Evolutionary conservation across 345 rosid species (phyloP), one percentile per base, ranked within the genome.

Genomic region (Bretschneidera sinensis): DNA sequence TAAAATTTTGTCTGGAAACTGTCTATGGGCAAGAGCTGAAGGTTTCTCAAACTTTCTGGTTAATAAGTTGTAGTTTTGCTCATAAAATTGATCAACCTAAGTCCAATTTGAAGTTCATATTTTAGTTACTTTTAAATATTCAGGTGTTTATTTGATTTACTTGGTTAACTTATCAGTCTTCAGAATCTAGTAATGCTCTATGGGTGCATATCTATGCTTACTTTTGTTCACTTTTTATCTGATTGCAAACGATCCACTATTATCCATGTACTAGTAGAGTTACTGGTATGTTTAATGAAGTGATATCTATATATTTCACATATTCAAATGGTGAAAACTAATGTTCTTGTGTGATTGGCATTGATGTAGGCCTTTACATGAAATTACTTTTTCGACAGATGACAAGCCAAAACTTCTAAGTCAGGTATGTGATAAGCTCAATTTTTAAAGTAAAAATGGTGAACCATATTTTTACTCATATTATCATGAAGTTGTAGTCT

Each of bases 361-460:
- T 48, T 74, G 76, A 55, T 74, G 73, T 60, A 94, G 99, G 84
- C 89, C 97, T 66, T 76, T 94, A 95, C 99, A 94, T 72, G 99
- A 94, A 78, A 80, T 94, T 31, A 89, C 99, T 10, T 89, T 89
- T 68, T 86, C 96, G 56, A 72, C 96, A 10, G 86, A 84, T 52
- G 95, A 94, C 88, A 94, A 86, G 78, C 99, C 96, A 69, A 89
- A 85, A 67, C 99, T 89, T 73, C 90, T 94, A 52, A 87, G 91
- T 82, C 95, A 87, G 97, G 99, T 86, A 74, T 60, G 34, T 47
- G 24, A 67, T 68, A n/a, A n/a, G 21, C 59, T 53, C 50, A 59
- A 53, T 39, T 48, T 62, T 59, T 48, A 51, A 21, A 22, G 6
- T 55, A 45, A 43, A 50, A 34, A 13, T 7, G 11, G 11, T 39